Evolutionary conservation across 2,329 filamentous ascomycete genomes (phyloP), one percentile per base, ranked within the genome.

Genomic region (Sclerotinia sclerotiorum): DNA sequence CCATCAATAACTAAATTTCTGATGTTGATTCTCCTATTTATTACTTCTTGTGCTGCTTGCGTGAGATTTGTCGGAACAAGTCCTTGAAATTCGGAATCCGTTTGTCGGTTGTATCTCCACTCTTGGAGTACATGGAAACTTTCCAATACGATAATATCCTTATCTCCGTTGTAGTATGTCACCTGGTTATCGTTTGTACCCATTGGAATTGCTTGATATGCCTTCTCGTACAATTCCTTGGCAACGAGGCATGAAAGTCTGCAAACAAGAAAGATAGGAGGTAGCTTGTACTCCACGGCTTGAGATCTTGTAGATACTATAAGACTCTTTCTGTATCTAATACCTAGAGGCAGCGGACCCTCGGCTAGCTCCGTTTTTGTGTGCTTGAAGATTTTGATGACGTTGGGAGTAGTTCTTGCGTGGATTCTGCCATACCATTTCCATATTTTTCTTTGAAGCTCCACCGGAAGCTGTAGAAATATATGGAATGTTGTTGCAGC

Each of bases 1-100:
- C 44, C 27, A 49, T 29, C 44, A 17, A 62, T 3, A 6, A 62
- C 44, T 8, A 62, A 44, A 62, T 62, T 27, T 48, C n/a, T 62
- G 10, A 62, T 19, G 13, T 62, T 49, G 21, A 62, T 62, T 62
- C 44, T 61, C 35, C 58, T 49, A 24, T 29, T 62, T 13, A 62
- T 62, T 11, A 6, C 17, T 7, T 35, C 58, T 13, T 5, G 4
- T 24, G 44, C 58, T 4, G 57, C 24, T 3, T 2, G 11, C 5
- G 0, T 1, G 1, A 2, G 2, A 5, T 2, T 32, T 7, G 4
- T n/a, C 1, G 0, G 44, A 8, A 8, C 15, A 13, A 3, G 3
- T 11, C 13, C 2, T 27, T 4, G 3, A n/a, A 13, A 29, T 62
- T 62, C 58, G 0, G 44, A 32, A 2, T 62, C 21, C 4, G 58